phyloP scores from a whole-genome alignment of 2,329 filamentous ascomycete species.

The Paecilomyces sp. region DNA sequence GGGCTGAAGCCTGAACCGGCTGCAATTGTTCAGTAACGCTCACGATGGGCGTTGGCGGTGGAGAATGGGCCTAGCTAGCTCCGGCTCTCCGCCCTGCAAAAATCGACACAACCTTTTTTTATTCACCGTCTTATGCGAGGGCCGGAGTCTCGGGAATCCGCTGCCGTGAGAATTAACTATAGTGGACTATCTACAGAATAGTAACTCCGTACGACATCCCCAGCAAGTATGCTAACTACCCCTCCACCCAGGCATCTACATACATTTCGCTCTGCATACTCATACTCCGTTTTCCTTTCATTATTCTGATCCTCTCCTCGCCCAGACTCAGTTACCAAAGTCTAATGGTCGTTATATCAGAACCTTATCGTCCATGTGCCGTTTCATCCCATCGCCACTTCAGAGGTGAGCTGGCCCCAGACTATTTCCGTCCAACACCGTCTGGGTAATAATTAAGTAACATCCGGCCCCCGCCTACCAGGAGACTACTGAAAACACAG shows the following conservation, averaged over 20 bases:
- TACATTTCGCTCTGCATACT: too few relatives aligned
- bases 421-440: background rate
- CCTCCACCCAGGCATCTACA: too few relatives aligned
- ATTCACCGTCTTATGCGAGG: background rate
- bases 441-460: background rate
- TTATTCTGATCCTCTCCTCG: too few relatives aligned
- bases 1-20: background rate
- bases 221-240: too few relatives aligned
- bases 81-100: background rate
- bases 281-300: too few relatives aligned
- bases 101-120: background rate
- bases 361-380: background rate
- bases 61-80: background rate
- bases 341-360: background rate
- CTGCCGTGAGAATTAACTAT: background rate
- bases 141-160: background rate
- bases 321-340: background rate
- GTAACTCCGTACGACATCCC: background rate
- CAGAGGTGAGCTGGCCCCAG: background rate
- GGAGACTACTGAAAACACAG: background rate
- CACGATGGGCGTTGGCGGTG: background rate
- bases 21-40: background rate
- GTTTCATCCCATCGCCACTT: background rate
- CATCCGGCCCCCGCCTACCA: background rate
- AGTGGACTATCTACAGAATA: background rate